These are phyloP conservation scores for Tricholoma matsutake DNA, from an alignment of 768 basidiomycete genomes.

Conservation along the genomic window DNA sequence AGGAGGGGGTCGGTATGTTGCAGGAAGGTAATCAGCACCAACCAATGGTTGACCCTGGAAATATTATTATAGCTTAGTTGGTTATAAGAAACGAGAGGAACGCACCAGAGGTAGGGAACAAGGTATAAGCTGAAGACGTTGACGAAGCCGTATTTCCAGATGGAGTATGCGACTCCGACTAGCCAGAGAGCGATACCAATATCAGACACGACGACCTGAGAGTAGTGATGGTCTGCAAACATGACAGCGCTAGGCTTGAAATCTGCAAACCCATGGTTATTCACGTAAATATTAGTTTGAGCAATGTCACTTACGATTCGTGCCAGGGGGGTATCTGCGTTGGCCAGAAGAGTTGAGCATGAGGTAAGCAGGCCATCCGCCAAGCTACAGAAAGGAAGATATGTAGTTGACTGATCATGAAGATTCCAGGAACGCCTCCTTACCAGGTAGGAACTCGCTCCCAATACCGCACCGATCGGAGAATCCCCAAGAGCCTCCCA, in stretches of 20 bases:
- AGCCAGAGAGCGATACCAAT: constrained; percentile 79
- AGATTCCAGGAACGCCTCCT: constrained; percentile 15
- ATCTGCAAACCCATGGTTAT: constrained; percentile 35
- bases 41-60: constrained; percentile 85
- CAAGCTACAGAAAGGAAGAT: constrained; percentile 41
- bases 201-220: constrained; percentile 79
- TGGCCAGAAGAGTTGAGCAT: constrained; percentile 85
- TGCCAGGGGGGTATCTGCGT: constrained; percentile 67
- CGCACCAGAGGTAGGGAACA: constrained; percentile 83
- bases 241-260: constrained; percentile 77
- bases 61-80: constrained; percentile 1
- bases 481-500: constrained; percentile 91
- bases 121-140: constrained; percentile 79
- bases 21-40: constrained; percentile 94
- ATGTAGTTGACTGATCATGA: not conserved
- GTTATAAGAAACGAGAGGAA: not conserved
- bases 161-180: constrained; percentile 50
- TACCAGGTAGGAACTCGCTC: constrained; percentile 59
- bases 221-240: constrained; percentile 79
- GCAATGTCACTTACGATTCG: constrained; percentile 61
- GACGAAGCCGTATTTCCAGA: constrained; percentile 60
- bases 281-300: not conserved
- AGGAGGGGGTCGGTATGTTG: constrained; percentile 97
- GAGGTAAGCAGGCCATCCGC: constrained; percentile 87
- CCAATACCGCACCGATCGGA: constrained; percentile 65